Percentiles rank a stretch among this genome's conserved stretches.
Evolutionary conservation across 257 asterid genomes (phyloP).

Genomic region (Fraxinus americana): DNA sequence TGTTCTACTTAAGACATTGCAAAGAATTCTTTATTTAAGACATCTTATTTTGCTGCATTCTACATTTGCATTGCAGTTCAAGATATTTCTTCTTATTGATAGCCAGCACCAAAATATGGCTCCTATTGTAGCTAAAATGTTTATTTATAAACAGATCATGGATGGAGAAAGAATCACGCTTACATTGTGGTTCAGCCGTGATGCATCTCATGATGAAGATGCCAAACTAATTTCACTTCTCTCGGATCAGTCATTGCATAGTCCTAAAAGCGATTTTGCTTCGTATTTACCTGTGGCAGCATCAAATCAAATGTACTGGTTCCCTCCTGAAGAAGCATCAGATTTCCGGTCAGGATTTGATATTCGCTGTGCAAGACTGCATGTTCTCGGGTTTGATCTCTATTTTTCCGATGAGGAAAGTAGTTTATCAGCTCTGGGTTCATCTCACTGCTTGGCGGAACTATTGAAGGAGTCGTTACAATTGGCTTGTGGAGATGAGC

Average conservation of each 20-base stretch:
- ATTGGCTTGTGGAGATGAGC: slow-evolving; percentile 50
- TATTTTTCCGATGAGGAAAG: slow-evolving; percentile 32
- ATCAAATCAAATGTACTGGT: slow-evolving; percentile 85
- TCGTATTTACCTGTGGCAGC: slow-evolving; percentile 58
- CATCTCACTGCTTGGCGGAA: slow-evolving; percentile 42
- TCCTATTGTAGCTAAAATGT: slow-evolving; percentile 1
- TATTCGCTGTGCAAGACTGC: slow-evolving; percentile 74
- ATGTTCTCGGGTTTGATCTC: slow-evolving; percentile 62
- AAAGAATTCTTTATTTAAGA: neutral
- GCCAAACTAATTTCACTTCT: slow-evolving; percentile 61
- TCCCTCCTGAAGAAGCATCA: slow-evolving; percentile 82
- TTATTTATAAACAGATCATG: slow-evolving; percentile 44
- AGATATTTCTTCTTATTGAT: neutral
- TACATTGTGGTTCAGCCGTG: slow-evolving; percentile 92
- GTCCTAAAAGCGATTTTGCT: slow-evolving; percentile 23
- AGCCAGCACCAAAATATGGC: neutral
- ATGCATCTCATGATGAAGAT: slow-evolving; percentile 80
- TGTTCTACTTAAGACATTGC: neutral
- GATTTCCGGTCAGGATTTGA: slow-evolving; percentile 70
- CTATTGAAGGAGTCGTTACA: slow-evolving; percentile 51
- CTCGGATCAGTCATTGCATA: slow-evolving; percentile 37
- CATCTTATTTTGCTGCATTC: neutral
- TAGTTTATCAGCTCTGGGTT: slow-evolving; percentile 29
- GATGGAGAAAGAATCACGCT: slow-evolving; percentile 91
- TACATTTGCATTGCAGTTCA: neutral